phyloP scores from a whole-genome alignment of 345 rosid genomes.

The Aquilaria sinensis region DNA sequence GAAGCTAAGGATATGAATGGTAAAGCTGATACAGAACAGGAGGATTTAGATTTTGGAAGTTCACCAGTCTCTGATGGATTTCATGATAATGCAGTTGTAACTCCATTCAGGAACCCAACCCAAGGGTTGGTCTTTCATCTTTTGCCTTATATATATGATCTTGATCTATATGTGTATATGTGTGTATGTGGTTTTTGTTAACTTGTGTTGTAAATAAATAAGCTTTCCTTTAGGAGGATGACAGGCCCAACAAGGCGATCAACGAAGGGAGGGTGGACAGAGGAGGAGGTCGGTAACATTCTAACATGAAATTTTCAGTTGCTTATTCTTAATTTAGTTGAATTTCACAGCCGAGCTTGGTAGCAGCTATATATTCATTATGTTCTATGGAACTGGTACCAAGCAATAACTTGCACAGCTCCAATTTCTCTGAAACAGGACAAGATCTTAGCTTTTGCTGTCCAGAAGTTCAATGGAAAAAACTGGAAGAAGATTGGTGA shows the following conservation, averaged over 20 bases:
- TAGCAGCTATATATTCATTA: neutral
- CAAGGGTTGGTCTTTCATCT: too few relatives aligned
- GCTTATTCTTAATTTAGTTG: neutral
- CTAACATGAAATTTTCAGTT: neutral
- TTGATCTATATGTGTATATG: too few relatives aligned
- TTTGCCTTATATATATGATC: too few relatives aligned
- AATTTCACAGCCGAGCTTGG: neutral
- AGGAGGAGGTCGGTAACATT: slow-evolving; percentile 28
- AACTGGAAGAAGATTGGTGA: slow-evolving; percentile 32
- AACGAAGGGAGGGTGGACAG: slow-evolving; percentile 36
- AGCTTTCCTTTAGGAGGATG: slow-evolving; percentile 13
- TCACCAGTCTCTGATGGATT: too few relatives aligned
- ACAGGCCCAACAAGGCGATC: slow-evolving; percentile 28
- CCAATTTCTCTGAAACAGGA: slow-evolving; percentile 13
- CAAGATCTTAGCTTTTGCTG: slow-evolving; percentile 21
- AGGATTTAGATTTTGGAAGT: too few relatives aligned
- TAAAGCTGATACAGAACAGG: too few relatives aligned
- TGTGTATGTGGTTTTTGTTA: too few relatives aligned
- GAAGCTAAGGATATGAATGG: too few relatives aligned
- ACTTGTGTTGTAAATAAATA: too few relatives aligned
- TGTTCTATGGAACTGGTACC: neutral
- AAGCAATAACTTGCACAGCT: neutral
- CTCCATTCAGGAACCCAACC: too few relatives aligned
- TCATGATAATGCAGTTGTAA: too few relatives aligned
- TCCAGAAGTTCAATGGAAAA: slow-evolving; percentile 16